Percentiles rank a stretch among this genome's conserved stretches.
Conservation (phyloP, 2,329 filamentous ascomycete species). For the Fusarium anthophilum region DNA sequence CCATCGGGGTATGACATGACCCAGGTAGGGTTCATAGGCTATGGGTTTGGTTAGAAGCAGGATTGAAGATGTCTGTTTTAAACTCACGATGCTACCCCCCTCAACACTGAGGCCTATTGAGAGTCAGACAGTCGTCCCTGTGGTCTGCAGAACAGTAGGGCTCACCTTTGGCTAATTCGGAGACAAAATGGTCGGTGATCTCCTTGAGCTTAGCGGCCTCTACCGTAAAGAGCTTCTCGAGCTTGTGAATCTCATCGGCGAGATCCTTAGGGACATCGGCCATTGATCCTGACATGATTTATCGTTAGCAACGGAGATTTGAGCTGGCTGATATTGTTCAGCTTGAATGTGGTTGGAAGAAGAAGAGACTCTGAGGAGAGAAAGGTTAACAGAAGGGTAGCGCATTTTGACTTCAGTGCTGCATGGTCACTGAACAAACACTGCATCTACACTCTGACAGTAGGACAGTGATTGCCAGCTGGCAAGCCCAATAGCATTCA, state of each 20-base stretch:
- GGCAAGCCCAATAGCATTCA: neutral
- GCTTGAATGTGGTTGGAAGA: neutral
- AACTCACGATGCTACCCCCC: constrained; percentile 89
- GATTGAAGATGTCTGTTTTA: neutral
- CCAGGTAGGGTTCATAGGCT: constrained; percentile 99
- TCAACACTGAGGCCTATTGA: constrained; percentile 78
- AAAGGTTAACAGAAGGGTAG: neutral
- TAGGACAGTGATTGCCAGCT: constrained; percentile 24
- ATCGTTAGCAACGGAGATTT: constrained; percentile 20
- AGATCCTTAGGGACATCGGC: constrained; percentile 89
- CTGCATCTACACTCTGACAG: constrained; percentile 6
- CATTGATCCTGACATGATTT: constrained; percentile 75
- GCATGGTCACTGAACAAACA: constrained; percentile 7
- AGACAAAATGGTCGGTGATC: constrained; percentile 89
- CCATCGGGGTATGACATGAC: constrained; percentile 90
- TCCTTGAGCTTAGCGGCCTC: constrained; percentile 83
- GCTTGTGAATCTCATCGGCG: constrained; percentile 78
- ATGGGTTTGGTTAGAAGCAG: constrained; percentile 29
- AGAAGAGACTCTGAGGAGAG: neutral
- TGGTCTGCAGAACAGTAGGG: neutral
- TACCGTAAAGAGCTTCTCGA: constrained; percentile 87
- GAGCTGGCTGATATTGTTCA: neutral
- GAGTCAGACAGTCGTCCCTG: constrained; percentile 17
- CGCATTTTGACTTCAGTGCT: constrained; percentile 2
- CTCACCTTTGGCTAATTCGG: constrained; percentile 84